These are phyloP conservation scores for Erigeron canadensis DNA, from an alignment of 129 eudicot genomes.

Conservation along the genomic window DNA sequence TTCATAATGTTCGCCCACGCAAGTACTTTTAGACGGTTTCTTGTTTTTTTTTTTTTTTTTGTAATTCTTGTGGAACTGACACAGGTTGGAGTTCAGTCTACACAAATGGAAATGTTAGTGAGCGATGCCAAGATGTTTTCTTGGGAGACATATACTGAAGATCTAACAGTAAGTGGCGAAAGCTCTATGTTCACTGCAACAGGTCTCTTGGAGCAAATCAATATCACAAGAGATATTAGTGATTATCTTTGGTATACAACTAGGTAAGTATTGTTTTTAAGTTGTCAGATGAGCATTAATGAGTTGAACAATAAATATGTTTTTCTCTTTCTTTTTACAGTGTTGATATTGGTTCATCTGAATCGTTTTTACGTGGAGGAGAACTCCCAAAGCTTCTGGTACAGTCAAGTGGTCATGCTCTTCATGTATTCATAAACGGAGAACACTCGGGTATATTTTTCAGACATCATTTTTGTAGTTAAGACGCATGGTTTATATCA, in stretches of 20 bases:
- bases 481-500: background rate
- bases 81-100: constrained; percentile 84
- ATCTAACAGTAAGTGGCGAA: constrained; percentile 62
- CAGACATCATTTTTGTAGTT: constrained; percentile 8
- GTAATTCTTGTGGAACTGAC: background rate
- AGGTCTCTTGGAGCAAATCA: constrained; percentile 91
- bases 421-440: constrained; percentile 86
- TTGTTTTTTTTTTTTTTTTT: background rate
- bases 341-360: constrained; percentile 76
- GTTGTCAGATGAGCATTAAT: background rate
- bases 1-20: constrained; percentile 15
- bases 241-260: constrained; percentile 95
- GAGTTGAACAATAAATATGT: constrained; percentile 3
- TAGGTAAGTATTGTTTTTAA: constrained; percentile 46
- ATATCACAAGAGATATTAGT: constrained; percentile 78
- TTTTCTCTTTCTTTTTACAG: constrained; percentile 32
- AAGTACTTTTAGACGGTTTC: background rate
- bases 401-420: constrained; percentile 80
- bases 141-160: constrained; percentile 92
- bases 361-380: constrained; percentile 73
- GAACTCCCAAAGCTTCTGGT: constrained; percentile 74
- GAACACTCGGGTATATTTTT: constrained; percentile 65
- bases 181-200: constrained; percentile 47
- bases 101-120: constrained; percentile 65
- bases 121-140: constrained; percentile 54